Base-by-base conservation (phyloP, 352 stramenopile species). In the Globisporangium nodosum region DNA sequence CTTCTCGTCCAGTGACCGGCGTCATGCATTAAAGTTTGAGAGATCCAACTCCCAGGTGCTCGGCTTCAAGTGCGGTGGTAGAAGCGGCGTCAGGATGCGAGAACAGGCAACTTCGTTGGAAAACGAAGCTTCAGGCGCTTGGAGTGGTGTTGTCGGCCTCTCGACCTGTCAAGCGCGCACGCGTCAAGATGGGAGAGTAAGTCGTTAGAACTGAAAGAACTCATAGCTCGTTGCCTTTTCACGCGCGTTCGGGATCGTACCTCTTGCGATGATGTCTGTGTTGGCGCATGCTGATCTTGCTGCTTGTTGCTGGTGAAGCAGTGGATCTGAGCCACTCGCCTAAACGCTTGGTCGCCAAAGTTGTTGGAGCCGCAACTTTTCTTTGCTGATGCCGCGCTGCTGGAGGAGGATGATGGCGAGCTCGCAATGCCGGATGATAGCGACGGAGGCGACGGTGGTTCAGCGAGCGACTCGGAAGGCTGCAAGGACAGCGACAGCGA, bases 11-110 rank as follows among this genome's bases (percentile, higher is more conserved):
- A 12, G 33, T 12, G 33, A 9, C 12, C 37, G 5, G 37, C 37
- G 4, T 63, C 49, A 75, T 50, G 67, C 62, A 60, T 70, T 77
- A 43, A 89, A 87, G 52, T 86, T 86, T 30, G 79, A 89, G 37
- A 89, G 65, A 68, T 89, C 79, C 13, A 89, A 61, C 56, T 90
- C 75, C 79, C 79, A 90, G 18, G 57, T 57, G 12, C 18, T 30
- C 7, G 40, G 40, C 49, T 52, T 56, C 4, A 31, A 13, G 9
- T 70, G 54, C 42, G 65, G 42, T 12, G 21, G 27, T 4, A n/a
- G 3, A n/a, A 60, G 16, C 20, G 56, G 52, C 5, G 54, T 50
- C 24, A 60, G 30, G 35, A 45, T 35, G 20, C n/a, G n/a, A 24
- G 13, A 18, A 30, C 16, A 20, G 11, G n/a, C 42, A 30, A 20